Evolutionary conservation across 306 rosid species (phyloP), one percentile per base, ranked within the genome.

Genomic region (Hippophae rhamnoides): DNA sequence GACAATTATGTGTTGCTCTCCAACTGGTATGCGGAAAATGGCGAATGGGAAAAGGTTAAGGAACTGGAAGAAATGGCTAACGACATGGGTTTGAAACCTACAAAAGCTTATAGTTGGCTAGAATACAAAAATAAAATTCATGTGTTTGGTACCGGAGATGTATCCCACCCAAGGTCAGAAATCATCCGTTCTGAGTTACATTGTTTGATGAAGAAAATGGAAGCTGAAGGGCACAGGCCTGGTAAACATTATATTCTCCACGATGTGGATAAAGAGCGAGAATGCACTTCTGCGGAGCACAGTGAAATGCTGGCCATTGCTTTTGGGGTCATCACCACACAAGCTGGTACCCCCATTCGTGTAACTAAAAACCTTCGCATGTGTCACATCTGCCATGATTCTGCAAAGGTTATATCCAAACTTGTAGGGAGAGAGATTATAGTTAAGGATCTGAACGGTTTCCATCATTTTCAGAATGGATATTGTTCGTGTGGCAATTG

Each of bases 231-330:
- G 31, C 8, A 58, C 12, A 60, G 55, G 64, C 74, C 62, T 13
- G 54, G 18, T 13, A 31, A 72, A 10, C 85, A 87, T 66, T 81
- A 70, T 62, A 73, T 79, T 41, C 71, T 87, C 43, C 86, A 79
- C 60, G 83, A 87, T 54, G 95, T 82, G 3, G 78, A 77, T 47
- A 92, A 79, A 78, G 89, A 87, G 75, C 63, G 95, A 50, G 92
- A 84, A 59, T 82, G 92, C 84, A 56, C 61, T 71, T 75, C 27
- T 10, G 66, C 63, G 56, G 89, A 81, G 41, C 90, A 87, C 57
- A 77, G 89, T 57, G 92, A 87, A 70, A 67, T 79, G 68, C 65
- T 87, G 71, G 86, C 95, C 10, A 64, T 87, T 65, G 66, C 92
- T 40, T 82, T 84, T 54, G 89, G 89, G 14, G 82, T 84, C 62